These are phyloP conservation scores for Vachellia pachyceras DNA, from an alignment of 306 rosid species.

Conservation along the genomic window DNA sequence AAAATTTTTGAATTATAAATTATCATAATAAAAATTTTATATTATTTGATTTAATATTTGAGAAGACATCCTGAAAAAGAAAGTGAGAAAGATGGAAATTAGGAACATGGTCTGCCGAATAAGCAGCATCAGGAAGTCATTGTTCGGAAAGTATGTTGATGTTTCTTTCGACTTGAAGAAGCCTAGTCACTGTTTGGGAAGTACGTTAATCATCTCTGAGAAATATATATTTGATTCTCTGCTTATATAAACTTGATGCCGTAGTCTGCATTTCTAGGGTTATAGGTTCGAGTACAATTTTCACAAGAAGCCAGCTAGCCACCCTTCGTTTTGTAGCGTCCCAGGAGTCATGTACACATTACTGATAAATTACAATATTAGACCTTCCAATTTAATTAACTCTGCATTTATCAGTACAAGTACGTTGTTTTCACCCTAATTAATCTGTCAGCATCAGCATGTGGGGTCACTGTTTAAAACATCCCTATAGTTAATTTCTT, in stretches of 20 bases:
- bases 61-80: too few species aligned
- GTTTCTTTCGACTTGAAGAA: background rate
- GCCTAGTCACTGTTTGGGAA: too few species aligned
- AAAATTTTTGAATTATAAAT: too few species aligned
- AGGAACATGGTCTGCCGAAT: too few species aligned
- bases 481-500: constrained; percentile 5
- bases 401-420: constrained; percentile 11
- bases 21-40: too few species aligned
- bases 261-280: too few species aligned
- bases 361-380: constrained; percentile 30
- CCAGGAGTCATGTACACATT: background rate
- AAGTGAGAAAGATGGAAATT: too few species aligned
- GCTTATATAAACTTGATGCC: constrained; percentile 34
- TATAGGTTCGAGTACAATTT: too few species aligned
- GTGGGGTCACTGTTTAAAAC: constrained; percentile 45
- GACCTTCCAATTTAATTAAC: constrained; percentile 5
- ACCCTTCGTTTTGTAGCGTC: constrained; percentile 23
- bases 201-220: constrained; percentile 37
- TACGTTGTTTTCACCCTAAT: constrained; percentile 28
- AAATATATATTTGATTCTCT: constrained; percentile 47
- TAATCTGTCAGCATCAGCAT: constrained; percentile 21
- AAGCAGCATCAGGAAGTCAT: background rate
- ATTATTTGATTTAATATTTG: too few species aligned
- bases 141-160: background rate
- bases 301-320: constrained; percentile 48